phyloP scores from a whole-genome alignment of 371 early-diverging fungal species.

The Circinella umbellata region DNA sequence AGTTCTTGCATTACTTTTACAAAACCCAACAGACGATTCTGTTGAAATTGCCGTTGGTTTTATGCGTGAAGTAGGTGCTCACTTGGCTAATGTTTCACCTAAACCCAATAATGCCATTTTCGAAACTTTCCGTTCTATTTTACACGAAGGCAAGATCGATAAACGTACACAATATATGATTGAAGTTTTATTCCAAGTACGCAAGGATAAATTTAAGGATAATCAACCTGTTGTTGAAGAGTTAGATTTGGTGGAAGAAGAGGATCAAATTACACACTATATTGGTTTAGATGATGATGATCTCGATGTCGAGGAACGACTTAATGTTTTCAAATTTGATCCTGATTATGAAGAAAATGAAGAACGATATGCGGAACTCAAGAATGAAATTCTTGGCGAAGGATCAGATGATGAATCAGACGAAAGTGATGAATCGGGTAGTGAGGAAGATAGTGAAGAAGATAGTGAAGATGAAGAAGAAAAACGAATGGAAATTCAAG shows the following conservation, averaged over 20 bases:
- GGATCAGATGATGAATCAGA: constrained; percentile 63
- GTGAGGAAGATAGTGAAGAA: constrained; percentile 61
- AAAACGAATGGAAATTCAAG: constrained; percentile 77
- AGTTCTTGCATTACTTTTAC: constrained; percentile 84
- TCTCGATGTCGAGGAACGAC: constrained; percentile 76
- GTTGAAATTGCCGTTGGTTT: constrained; percentile 98
- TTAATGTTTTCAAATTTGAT: constrained; percentile 89
- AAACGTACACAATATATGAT: constrained; percentile 97
- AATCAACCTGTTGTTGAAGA: constrained; percentile 75
- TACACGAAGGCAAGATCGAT: constrained; percentile 94
- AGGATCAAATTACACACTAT: constrained; percentile 94
- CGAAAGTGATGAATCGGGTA: constrained; percentile 51
- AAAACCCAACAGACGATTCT: constrained; percentile 95
- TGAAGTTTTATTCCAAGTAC: constrained; percentile 94
- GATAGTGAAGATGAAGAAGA: constrained; percentile 46
- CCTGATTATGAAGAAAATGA: constrained; percentile 85
- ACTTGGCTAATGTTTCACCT: constrained; percentile 80
- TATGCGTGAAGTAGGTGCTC: constrained; percentile 90
- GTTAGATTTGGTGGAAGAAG: constrained; percentile 95
- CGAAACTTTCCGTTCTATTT: constrained; percentile 90
- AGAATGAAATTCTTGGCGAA: constrained; percentile 92
- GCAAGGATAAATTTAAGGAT: constrained; percentile 94
- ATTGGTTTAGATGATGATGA: constrained; percentile 90
- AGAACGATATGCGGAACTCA: constrained; percentile 79
- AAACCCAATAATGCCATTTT: constrained; percentile 88